phyloP scores from a whole-genome alignment of 768 basidiomycete genomes.

The Boletellus sp. region DNA sequence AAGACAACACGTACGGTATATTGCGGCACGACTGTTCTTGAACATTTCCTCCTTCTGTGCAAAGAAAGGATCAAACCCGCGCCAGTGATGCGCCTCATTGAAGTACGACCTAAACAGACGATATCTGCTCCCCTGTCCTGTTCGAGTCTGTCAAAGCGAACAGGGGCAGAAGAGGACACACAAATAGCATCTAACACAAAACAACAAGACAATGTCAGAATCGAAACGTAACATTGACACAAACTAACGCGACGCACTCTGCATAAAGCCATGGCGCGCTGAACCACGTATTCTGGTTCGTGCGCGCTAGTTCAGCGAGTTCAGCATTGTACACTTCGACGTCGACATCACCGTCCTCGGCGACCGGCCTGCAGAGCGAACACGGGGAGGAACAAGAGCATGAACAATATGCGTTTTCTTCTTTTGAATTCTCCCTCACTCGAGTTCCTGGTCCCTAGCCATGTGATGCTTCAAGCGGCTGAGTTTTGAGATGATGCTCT shows the following conservation, averaged over 20 bases:
- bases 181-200: slow-evolving; percentile 62
- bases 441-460: slow-evolving; percentile 66
- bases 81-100: slow-evolving; percentile 65
- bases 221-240: not conserved
- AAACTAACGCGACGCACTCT: slow-evolving; percentile 55
- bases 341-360: slow-evolving; percentile 72
- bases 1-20: slow-evolving; percentile 56
- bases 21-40: slow-evolving; percentile 69
- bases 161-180: slow-evolving; percentile 30
- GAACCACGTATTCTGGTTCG: slow-evolving; percentile 74
- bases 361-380: slow-evolving; percentile 49
- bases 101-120: slow-evolving; percentile 77
- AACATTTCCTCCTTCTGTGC: slow-evolving; percentile 79
- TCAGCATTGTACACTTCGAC: slow-evolving; percentile 75
- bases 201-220: not conserved
- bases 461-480: slow-evolving; percentile 86
- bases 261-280: slow-evolving; percentile 94
- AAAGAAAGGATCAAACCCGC: slow-evolving; percentile 77
- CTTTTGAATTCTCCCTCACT: slow-evolving; percentile 41
- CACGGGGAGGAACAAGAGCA: not conserved
- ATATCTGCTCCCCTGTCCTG: slow-evolving; percentile 50
- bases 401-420: no score
- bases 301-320: slow-evolving; percentile 46
- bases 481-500: slow-evolving; percentile 66
- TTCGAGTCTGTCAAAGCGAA: not conserved